A percentile compares a stretch with the other conserved stretches of the same genome.
Conservation (phyloP, 2,329 filamentous ascomycete species). For the Neoscytalidium dimidiatum region DNA sequence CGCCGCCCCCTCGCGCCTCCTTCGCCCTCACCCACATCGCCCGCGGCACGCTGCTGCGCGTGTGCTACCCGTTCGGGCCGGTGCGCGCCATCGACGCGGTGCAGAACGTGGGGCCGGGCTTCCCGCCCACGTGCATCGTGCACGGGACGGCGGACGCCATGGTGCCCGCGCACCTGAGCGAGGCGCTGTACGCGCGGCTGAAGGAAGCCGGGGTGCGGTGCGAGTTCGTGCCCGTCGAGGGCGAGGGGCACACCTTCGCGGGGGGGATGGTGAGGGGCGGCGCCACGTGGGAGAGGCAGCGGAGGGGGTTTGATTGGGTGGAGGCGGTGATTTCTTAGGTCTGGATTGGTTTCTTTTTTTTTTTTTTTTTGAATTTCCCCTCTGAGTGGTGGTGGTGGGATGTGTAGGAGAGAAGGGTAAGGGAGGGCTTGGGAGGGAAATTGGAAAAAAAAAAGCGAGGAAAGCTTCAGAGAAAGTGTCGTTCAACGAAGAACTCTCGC, state of each 20-base stretch:
- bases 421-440: too few species aligned
- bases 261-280: constrained; percentile 45
- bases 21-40: constrained; percentile 47
- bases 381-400: too few species aligned
- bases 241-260: constrained; percentile 48
- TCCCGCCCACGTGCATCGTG: constrained; percentile 45
- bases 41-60: constrained; percentile 40
- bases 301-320: constrained; percentile 46
- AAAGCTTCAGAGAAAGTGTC: too few species aligned
- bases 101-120: constrained; percentile 31
- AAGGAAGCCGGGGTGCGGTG: constrained; percentile 34
- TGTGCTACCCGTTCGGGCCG: constrained; percentile 28
- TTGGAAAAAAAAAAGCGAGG: background rate
- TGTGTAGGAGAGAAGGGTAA: background rate
- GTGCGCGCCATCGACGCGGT: constrained; percentile 36
- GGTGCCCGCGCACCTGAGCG: constrained; percentile 42
- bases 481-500: too few species aligned
- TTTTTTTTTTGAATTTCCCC: background rate
- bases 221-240: constrained; percentile 43
- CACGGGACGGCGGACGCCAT: constrained; percentile 43
- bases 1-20: constrained; percentile 38
- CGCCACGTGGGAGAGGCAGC: constrained; percentile 33
- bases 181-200: constrained; percentile 30
- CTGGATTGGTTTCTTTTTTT: background rate
- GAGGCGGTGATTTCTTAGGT: constrained; percentile 24